Evolutionary conservation across 345 rosid genomes (phyloP).

Genomic region (Populus alba): DNA sequence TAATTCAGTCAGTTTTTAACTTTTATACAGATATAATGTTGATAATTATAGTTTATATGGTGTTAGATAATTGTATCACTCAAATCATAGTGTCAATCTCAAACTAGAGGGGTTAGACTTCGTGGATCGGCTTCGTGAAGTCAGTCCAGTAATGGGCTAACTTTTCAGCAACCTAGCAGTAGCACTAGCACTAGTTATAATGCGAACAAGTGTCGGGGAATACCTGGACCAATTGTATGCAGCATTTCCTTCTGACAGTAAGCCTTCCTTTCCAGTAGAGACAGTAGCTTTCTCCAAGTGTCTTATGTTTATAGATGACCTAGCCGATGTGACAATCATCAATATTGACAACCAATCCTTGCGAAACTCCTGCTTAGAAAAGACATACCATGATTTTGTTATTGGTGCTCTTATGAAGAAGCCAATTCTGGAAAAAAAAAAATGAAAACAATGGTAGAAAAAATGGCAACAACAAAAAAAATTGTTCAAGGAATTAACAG

Average conservation of each 20-base stretch:
- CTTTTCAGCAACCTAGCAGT: background rate
- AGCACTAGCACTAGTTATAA: slow-evolving; percentile 6
- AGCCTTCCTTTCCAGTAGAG: slow-evolving; percentile 98
- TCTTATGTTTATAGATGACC: slow-evolving; percentile 91
- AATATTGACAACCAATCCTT: slow-evolving; percentile 92
- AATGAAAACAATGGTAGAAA: background rate
- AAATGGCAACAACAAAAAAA: background rate
- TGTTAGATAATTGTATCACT: background rate
- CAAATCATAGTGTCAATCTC: background rate
- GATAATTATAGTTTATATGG: background rate
- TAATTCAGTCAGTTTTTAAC: background rate
- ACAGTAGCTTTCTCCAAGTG: slow-evolving; percentile 98
- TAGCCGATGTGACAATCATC: slow-evolving; percentile 95
- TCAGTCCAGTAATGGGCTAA: background rate
- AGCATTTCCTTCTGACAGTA: slow-evolving; percentile 96
- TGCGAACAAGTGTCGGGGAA: slow-evolving; percentile 15
- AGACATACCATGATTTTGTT: slow-evolving; percentile 7
- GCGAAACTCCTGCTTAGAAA: slow-evolving; percentile 78
- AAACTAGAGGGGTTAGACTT: background rate
- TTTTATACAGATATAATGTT: background rate
- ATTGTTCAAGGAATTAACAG: background rate
- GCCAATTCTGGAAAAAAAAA: background rate
- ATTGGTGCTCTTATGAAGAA: slow-evolving; percentile 3
- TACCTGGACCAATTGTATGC: slow-evolving; percentile 99
- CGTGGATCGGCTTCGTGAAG: background rate